phyloP scores from a whole-genome alignment of 345 rosid genomes.

The Eucalyptus regnans region DNA sequence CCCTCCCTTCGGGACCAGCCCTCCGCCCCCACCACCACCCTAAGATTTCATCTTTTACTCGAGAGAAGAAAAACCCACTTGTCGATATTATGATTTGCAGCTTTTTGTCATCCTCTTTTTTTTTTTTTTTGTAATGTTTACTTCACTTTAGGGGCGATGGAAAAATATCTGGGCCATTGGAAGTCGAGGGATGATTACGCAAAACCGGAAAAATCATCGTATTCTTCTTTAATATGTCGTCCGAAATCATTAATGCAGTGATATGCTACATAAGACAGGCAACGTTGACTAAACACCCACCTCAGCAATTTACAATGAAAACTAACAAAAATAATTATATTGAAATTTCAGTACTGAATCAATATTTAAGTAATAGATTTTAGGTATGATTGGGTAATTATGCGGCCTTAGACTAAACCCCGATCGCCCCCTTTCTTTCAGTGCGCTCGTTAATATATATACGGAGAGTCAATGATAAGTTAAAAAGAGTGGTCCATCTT shows the following conservation, averaged over 20 bases:
- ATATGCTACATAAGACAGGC: fast-evolving
- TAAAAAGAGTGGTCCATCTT: background rate
- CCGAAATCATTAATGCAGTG: fast-evolving
- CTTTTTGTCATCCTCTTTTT: background rate
- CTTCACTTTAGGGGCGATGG: background rate
- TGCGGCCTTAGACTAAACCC: background rate
- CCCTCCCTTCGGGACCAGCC: background rate
- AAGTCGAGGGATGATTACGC: background rate
- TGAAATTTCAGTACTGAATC: background rate
- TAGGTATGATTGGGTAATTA: background rate
- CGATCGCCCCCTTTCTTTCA: fast-evolving
- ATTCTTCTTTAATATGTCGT: fast-evolving
- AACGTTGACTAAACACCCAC: fast-evolving
- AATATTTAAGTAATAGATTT: too few relatives aligned
- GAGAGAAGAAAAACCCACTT: background rate
- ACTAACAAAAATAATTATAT: fast-evolving
- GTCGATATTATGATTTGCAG: background rate
- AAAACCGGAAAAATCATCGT: fast-evolving
- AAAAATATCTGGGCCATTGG: background rate
- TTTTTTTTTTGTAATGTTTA: background rate
- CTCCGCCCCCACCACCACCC: background rate
- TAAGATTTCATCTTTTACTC: background rate
- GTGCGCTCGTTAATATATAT: background rate
- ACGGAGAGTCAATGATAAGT: background rate
- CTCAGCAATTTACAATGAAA: fast-evolving